phyloP scores from a whole-genome alignment of 768 basidiomycete genomes.

The Rhodotorula kratochvilovae region DNA sequence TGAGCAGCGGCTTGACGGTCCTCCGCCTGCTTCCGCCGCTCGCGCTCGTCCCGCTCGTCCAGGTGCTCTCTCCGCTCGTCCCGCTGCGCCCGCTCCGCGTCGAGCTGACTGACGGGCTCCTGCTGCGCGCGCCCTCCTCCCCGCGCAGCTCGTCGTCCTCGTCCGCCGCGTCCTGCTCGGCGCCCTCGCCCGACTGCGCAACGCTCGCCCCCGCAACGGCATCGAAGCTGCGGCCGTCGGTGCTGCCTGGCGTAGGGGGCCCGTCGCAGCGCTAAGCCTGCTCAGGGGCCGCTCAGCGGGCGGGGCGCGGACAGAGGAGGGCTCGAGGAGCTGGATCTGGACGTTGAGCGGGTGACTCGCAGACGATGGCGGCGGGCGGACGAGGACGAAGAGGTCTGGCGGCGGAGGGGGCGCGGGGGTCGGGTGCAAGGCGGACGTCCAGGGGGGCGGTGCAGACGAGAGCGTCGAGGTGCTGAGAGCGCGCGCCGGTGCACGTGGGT shows the following conservation, averaged over 20 bases:
- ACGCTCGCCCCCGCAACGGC: slow-evolving; percentile 30
- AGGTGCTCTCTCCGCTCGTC: slow-evolving; percentile 7
- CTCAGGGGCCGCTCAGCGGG: too few species aligned
- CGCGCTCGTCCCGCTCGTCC: not conserved
- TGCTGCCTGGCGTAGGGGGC: not conserved
- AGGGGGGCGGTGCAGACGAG: not conserved
- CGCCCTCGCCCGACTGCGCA: not conserved
- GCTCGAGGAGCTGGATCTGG: slow-evolving; percentile 85
- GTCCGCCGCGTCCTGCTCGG: not conserved
- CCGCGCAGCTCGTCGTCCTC: not conserved
- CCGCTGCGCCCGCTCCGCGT: not conserved
- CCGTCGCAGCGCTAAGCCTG: too few species aligned
- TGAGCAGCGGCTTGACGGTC: slow-evolving; percentile 58
- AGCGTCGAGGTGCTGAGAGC: too few species aligned
- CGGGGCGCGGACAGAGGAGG: slow-evolving; percentile 27
- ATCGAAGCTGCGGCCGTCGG: slow-evolving; percentile 6
- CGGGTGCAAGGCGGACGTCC: not conserved
- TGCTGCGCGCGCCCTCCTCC: not conserved
- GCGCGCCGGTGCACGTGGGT: too few species aligned
- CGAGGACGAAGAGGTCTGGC: slow-evolving; percentile 55
- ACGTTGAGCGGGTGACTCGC: slow-evolving; percentile 83
- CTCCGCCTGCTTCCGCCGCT: not conserved
- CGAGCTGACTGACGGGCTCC: not conserved
- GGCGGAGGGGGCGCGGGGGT: not conserved
- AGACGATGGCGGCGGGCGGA: slow-evolving; percentile 79